phyloP scores from a whole-genome alignment of 129 eudicot genomes.

The Artemisia annua region DNA sequence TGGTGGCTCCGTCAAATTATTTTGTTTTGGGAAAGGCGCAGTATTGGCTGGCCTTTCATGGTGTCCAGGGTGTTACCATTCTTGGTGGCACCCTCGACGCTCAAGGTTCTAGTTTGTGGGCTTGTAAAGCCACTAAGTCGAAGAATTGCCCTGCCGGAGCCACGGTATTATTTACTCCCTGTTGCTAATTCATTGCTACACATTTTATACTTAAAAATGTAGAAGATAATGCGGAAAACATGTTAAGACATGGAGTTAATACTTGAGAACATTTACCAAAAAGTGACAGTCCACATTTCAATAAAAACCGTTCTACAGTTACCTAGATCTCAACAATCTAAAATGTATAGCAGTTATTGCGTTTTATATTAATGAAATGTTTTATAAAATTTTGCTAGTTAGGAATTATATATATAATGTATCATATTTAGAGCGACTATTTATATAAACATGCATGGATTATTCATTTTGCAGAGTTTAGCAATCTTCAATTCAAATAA shows the following conservation, averaged over 20 bases:
- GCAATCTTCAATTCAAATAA: slow-evolving; percentile 54
- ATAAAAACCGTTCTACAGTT: too few species aligned
- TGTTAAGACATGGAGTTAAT: too few species aligned
- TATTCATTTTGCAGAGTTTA: slow-evolving; percentile 46
- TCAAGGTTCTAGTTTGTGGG: slow-evolving; percentile 64
- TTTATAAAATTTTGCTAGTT: too few species aligned
- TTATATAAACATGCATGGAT: not conserved
- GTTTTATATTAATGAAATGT: too few species aligned
- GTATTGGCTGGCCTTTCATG: slow-evolving; percentile 46
- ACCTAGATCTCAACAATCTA: too few species aligned
- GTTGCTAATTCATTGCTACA: not conserved
- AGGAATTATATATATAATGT: too few species aligned
- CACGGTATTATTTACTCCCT: slow-evolving; percentile 40
- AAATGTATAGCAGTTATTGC: too few species aligned
- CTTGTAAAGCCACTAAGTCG: slow-evolving; percentile 49
- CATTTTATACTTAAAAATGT: not conserved
- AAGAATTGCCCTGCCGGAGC: slow-evolving; percentile 62
- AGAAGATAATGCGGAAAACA: too few species aligned
- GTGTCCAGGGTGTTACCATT: slow-evolving; percentile 52
- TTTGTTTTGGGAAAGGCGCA: slow-evolving; percentile 32
- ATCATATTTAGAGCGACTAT: not conserved
- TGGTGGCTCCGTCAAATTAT: slow-evolving; percentile 59
- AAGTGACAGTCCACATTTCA: too few species aligned
- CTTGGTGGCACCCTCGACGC: slow-evolving; percentile 63
- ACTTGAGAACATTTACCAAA: too few species aligned